Evolutionary conservation across 768 basidiomycete genomes (phyloP), one percentile per base, ranked within the genome.

Genomic region (Sistotremastrum suecicum): DNA sequence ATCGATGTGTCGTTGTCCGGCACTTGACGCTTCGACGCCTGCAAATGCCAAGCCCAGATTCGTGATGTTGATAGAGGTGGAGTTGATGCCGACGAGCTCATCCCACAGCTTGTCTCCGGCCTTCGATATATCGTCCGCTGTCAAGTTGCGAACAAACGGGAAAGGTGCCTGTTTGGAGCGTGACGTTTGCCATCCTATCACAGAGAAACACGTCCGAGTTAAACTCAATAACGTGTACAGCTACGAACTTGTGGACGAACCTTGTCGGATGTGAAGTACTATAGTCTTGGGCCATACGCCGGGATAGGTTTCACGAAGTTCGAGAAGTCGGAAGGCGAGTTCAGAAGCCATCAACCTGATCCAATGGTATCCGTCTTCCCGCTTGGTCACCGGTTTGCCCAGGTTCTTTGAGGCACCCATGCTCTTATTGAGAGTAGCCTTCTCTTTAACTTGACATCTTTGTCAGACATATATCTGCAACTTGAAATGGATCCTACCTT

Each of bases 321-420:
- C 89, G 34, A 75, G 78, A 34, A 99, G 67, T 41, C 95, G 71
- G 6, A 92, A 67, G 5, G 85, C 78, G 12, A 99, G 70, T 55
- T 99, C 95, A 9, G 90, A 86, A 34, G 90, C 82, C 30, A 98
- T 74, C 7, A 98, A 82, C 7, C 83, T 72, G 40, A 99, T 75
- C 95, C 95, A 98, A 46, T 89, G 87, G 39, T 75, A 70, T 0
- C 89, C 92, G 48, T 91, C 81, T 2, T 76, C 68, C 9, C 73
- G 63, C 37, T 77, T 80, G 5, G 71, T 83, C 28, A 97, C 77
- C 0, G 84, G 75, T 34, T 78, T 75, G 0, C 82, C 78, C 28
- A 97, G 72, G 56, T 97, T 98, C 61, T 99, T 99, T n/a, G 89
- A 83, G 0, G 90, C 88, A 44, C 90, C 65, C 94, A 98, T 98